Evolutionary conservation across 2,329 filamentous ascomycete species (phyloP).

Genomic region (Pestalotiopsis sp.): DNA sequence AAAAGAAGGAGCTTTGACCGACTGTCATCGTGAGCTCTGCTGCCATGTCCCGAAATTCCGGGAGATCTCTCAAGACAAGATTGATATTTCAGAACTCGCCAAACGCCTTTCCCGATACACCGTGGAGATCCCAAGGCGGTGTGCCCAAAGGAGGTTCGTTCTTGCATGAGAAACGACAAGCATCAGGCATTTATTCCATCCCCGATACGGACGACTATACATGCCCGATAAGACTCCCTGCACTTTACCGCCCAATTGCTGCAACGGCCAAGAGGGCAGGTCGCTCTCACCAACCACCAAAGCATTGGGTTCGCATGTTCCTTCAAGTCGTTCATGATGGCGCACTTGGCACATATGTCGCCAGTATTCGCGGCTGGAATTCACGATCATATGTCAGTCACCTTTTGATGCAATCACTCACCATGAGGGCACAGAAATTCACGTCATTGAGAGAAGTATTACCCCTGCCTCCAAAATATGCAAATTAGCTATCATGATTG

Average conservation of each 20-base stretch:
- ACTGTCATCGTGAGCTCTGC: not conserved
- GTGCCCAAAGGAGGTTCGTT: not conserved
- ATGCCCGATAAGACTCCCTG: not conserved
- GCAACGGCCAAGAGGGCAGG: not conserved
- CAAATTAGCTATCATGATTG: not conserved
- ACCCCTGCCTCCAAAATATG: not conserved
- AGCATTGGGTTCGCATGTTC: not conserved
- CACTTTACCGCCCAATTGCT: not conserved
- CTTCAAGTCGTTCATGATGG: too few species aligned
- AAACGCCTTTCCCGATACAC: not conserved
- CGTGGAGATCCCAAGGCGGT: not conserved
- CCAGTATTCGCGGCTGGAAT: too few species aligned
- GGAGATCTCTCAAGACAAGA: not conserved
- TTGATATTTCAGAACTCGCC: not conserved
- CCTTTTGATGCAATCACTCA: too few species aligned
- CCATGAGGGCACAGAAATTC: not conserved
- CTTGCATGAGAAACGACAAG: not conserved
- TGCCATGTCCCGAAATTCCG: not conserved
- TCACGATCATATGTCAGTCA: too few species aligned
- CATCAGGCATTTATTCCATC: not conserved
- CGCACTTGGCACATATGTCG: too few species aligned
- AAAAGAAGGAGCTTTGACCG: not conserved
- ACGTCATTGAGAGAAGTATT: not conserved
- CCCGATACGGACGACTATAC: not conserved
- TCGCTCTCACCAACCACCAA: not conserved